Evolutionary conservation across 371 early-diverging fungal species (phyloP).

Genomic region (Apophysomyces ossiformis): DNA sequence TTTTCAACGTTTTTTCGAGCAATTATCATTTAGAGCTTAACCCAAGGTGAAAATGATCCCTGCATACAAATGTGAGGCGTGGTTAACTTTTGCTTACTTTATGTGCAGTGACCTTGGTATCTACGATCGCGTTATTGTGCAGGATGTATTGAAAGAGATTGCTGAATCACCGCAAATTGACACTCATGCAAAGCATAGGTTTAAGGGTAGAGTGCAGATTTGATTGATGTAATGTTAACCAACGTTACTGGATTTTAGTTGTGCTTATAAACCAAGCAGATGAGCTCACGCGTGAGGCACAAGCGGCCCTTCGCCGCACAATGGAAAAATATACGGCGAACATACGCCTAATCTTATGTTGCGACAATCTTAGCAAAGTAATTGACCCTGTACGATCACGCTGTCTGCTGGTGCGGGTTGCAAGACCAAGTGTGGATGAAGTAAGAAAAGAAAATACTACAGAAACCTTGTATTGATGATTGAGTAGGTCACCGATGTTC

Average conservation of each 20-base stretch:
- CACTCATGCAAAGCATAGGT: slow-evolving; percentile 74
- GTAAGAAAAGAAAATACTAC: slow-evolving; percentile 33
- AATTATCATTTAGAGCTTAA: slow-evolving; percentile 94
- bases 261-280: slow-evolving; percentile 98
- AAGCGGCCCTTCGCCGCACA: slow-evolving; percentile 98
- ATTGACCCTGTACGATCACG: slow-evolving; percentile 97
- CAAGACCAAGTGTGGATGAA: slow-evolving; percentile 79
- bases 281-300: slow-evolving; percentile 91
- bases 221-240: not conserved
- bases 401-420: slow-evolving; percentile 91
- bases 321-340: slow-evolving; percentile 99
- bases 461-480: not conserved
- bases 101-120: slow-evolving; percentile 84
- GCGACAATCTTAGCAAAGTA: slow-evolving; percentile 89
- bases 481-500: slow-evolving; percentile 60
- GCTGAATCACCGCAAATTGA: slow-evolving; percentile 98
- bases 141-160: slow-evolving; percentile 97
- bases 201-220: slow-evolving; percentile 76
- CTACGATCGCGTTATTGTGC: slow-evolving; percentile 96
- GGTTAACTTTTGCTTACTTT: not conserved
- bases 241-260: slow-evolving; percentile 55
- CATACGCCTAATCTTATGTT: slow-evolving; percentile 94
- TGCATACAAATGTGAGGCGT: not conserved
- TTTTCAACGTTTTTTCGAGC: slow-evolving; percentile 85
- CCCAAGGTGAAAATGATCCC: slow-evolving; percentile 70